A percentile compares a stretch with the other conserved stretches of the same genome.
phyloP scores from a whole-genome alignment of 345 rosid genomes.

The Kernera saxatilis region DNA sequence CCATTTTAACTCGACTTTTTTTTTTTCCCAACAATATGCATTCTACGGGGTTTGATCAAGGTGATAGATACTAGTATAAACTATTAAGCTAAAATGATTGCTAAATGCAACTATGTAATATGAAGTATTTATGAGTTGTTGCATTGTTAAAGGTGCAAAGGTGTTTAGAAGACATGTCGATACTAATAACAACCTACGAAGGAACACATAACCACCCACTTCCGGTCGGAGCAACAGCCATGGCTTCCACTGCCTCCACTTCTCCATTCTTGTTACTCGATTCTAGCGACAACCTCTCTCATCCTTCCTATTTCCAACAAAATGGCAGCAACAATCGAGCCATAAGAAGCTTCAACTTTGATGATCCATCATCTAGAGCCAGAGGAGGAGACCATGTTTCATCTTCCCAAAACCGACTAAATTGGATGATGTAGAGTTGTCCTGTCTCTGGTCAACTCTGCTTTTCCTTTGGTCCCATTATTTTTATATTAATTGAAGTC shows the following conservation, averaged over 20 bases:
- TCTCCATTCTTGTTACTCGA: constrained; percentile 34
- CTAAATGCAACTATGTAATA: too few relatives aligned
- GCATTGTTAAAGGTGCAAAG: constrained; percentile 37
- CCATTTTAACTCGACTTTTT: too few relatives aligned
- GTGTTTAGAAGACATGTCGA: constrained; percentile 40
- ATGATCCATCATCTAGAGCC: constrained; percentile 23
- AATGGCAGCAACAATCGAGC: not conserved
- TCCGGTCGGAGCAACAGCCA: constrained; percentile 41
- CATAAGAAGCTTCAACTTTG: constrained; percentile 27
- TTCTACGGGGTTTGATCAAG: too few relatives aligned
- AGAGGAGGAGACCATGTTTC: constrained; percentile 27
- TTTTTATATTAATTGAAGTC: not conserved
- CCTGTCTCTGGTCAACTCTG: not conserved
- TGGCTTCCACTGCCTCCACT: constrained; percentile 40
- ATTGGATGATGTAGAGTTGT: constrained; percentile 24
- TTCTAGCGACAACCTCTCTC: constrained; percentile 28
- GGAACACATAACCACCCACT: constrained; percentile 50
- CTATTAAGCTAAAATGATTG: too few relatives aligned
- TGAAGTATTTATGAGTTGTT: not conserved
- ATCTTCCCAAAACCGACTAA: constrained; percentile 23
- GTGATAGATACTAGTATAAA: too few relatives aligned
- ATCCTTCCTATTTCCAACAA: constrained; percentile 15
- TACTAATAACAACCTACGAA: constrained; percentile 43
- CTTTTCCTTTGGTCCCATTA: not conserved
- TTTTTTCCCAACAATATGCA: too few relatives aligned